Conservation (phyloP, 2,329 filamentous ascomycete species). For the Zymoseptoria crescenta region DNA sequence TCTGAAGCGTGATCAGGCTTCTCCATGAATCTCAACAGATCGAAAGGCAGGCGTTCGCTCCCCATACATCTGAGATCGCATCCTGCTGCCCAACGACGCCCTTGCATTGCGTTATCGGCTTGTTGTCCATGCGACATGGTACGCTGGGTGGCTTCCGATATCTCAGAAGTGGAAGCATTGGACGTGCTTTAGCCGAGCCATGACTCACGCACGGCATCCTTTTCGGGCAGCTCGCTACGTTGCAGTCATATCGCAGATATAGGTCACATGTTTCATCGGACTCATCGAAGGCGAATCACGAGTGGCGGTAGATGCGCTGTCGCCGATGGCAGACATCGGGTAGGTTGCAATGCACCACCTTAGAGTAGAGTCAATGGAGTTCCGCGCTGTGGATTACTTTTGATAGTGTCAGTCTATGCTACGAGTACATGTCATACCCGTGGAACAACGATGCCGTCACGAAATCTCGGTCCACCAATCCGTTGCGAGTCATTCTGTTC, state of each 20-base stretch:
- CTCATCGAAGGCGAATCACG: not conserved
- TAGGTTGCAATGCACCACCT: not conserved
- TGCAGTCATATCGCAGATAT: not conserved
- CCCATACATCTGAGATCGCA: not conserved
- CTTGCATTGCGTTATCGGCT: not conserved
- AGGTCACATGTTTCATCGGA: not conserved
- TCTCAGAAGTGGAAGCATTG: not conserved
- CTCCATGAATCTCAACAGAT: not conserved
- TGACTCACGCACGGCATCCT: not conserved
- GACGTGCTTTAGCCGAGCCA: not conserved
- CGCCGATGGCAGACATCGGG: not conserved
- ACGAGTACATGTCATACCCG: not conserved
- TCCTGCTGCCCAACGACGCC: not conserved
- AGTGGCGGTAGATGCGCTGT: not conserved
- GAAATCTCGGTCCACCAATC: not conserved
- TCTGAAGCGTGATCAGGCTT: constrained; percentile 31
- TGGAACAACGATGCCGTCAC: too few relatives aligned
- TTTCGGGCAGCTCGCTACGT: not conserved
- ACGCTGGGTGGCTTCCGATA: not conserved
- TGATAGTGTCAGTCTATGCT: constrained; percentile 5
- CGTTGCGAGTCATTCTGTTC: constrained; percentile 1
- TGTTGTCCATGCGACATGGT: not conserved
- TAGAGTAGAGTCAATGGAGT: not conserved
- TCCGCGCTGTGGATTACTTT: not conserved
- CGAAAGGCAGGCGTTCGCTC: not conserved